Percentiles rank a stretch among this genome's conserved stretches.
phyloP scores from a whole-genome alignment of 1,139 yeast species.

The Debaryomyces fabryi region DNA sequence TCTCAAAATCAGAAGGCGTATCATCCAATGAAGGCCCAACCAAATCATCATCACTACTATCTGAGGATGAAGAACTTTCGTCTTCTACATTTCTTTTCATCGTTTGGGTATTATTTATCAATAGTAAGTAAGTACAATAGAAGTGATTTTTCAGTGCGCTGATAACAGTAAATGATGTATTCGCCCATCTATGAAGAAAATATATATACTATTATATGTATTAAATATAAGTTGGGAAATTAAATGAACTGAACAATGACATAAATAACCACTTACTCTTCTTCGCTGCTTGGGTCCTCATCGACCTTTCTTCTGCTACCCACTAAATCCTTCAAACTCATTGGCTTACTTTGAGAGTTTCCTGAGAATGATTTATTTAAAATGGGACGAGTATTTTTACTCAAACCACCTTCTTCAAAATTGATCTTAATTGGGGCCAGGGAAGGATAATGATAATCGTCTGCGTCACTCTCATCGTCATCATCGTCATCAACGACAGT shows the following conservation, averaged over 20 bases:
- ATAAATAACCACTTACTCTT: conserved; percentile 29
- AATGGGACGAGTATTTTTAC: conserved; percentile 13
- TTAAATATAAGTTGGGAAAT: not conserved
- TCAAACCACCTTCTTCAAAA: conserved; percentile 23
- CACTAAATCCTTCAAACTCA: conserved; percentile 43
- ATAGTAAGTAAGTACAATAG: not conserved
- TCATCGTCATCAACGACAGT: conserved; percentile 9
- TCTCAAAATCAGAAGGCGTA: not conserved
- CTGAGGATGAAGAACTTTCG: conserved; percentile 5
- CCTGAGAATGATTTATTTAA: conserved; percentile 12
- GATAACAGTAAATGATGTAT: not conserved
- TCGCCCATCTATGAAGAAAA: not conserved
- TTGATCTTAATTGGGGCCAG: conserved; percentile 23
- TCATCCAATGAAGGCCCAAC: conserved; percentile 13
- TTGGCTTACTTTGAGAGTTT: conserved; percentile 29
- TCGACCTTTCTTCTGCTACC: conserved; percentile 27
- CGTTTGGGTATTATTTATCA: not conserved
- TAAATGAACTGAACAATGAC: not conserved
- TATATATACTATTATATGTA: not conserved
- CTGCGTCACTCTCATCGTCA: conserved; percentile 35
- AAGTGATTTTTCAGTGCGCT: conserved; percentile 1
- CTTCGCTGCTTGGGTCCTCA: conserved; percentile 42
- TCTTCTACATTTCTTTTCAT: conserved; percentile 8
- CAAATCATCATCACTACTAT: conserved; percentile 14
- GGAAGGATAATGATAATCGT: conserved; percentile 24